Evolutionary conservation across 495 filamentous ascomycete species (phyloP).

Genomic region (Penicillium canariense): DNA sequence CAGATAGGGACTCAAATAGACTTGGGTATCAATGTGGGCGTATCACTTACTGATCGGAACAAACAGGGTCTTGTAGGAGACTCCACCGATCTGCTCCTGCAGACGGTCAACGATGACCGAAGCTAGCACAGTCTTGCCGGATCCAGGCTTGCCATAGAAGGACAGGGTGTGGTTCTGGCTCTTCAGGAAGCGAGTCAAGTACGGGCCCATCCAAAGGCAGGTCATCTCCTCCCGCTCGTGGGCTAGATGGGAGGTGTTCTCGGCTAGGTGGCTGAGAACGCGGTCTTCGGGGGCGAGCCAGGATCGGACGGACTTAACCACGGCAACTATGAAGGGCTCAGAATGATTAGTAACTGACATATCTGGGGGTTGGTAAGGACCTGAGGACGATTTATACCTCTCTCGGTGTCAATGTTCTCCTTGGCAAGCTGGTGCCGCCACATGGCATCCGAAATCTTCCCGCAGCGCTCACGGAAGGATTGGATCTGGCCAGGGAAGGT

Average conservation of each 20-base stretch:
- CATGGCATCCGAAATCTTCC: slow-evolving; percentile 33
- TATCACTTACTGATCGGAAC: slow-evolving; percentile 35
- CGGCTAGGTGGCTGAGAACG: slow-evolving; percentile 27
- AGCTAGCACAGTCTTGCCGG: slow-evolving; percentile 39
- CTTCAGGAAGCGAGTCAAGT: slow-evolving; percentile 38
- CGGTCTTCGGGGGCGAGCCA: slow-evolving; percentile 33
- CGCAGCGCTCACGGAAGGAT: slow-evolving; percentile 33
- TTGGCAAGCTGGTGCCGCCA: slow-evolving; percentile 35
- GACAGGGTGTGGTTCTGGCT: slow-evolving; percentile 26
- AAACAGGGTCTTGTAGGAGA: slow-evolving; percentile 32
- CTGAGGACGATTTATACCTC: slow-evolving; percentile 2
- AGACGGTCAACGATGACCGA: slow-evolving; percentile 39
- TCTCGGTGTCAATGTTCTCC: slow-evolving; percentile 14
- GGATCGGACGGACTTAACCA: slow-evolving; percentile 23
- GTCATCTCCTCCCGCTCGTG: slow-evolving; percentile 43
- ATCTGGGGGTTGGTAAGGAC: too few species aligned
- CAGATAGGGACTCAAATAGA: neutral
- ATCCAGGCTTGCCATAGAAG: slow-evolving; percentile 34
- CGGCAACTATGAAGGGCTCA: slow-evolving; percentile 6
- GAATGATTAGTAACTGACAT: neutral
- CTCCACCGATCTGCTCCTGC: slow-evolving; percentile 36
- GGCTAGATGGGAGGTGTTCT: slow-evolving; percentile 38
- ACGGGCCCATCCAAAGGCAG: slow-evolving; percentile 37
- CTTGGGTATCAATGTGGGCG: neutral
- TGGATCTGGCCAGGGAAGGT: slow-evolving; percentile 32